Base-by-base conservation (phyloP, 768 basidiomycete species). In the Auriculariales sp. region DNA sequence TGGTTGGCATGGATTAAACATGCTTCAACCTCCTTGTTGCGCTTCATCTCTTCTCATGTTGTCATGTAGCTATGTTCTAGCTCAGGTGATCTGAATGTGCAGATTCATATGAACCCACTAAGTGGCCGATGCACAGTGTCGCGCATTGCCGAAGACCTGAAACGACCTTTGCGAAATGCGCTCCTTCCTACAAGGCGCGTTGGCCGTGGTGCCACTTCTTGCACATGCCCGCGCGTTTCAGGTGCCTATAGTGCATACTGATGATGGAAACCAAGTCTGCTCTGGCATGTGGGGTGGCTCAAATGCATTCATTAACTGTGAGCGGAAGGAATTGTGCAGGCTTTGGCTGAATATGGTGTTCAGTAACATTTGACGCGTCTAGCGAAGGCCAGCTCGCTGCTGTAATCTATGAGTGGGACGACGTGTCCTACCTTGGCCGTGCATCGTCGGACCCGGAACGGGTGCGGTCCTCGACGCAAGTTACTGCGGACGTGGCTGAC, bases 341-440 rank as follows among this genome's bases (percentile, higher is more conserved):
- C n/a, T n/a, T n/a, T n/a, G n/a, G n/a, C n/a, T n/a, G n/a, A n/a
- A n/a, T n/a, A n/a, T n/a, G n/a, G n/a, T n/a, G n/a, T 48, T 49
- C 56, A 74, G 68, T 94, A 52, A 79, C 80, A 3, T 98, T 97
- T 67, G 79, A 87, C 56, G 61, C 69, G 15, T 58, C 71, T 4
- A 91, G 91, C 3, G 70, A 80, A 57, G 94, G 94, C 31, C 87
- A 94, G 64, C 69, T 95, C 17, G 89, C 94, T 25, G 81, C 95
- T 74, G 85, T 94, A 48, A 79, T 99, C 22, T 99, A 97, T 59
- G 94, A 98, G 66, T 99, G 93, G 93, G 62, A 71, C 27, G 95
- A 99, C 60, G 80, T 81, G 48, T 66, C 71, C 42, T 92, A 87
- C 61, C 72, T 99, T 2, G 95, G 95, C 29, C 79, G 74, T 61